Evolutionary conservation across 441 rosid species (phyloP), one percentile per base, ranked within the genome.

Genomic region (Eutrema salsugineum): DNA sequence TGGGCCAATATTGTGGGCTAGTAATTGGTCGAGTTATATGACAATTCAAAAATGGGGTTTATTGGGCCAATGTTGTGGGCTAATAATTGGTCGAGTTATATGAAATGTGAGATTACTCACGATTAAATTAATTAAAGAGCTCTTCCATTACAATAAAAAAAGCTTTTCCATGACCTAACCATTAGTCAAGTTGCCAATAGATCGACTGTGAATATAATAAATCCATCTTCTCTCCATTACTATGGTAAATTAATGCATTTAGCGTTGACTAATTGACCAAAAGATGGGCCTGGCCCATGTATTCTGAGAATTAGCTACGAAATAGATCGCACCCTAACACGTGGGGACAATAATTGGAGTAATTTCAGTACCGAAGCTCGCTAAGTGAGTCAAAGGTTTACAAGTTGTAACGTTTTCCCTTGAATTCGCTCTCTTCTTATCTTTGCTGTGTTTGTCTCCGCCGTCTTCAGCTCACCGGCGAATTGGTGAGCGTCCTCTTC

Each of bases 281-380:
- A 14, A 33, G 8, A 38, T 68, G 75, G 71, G 75, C 79, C 50
- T 46, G 59, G 74, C 66, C 79, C 74, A 68, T 36, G 11, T 42
- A 51, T 8, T 30, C 24, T 6, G 11, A 63, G 10, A 49, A 11
- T 47, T 24, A 44, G 49, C 33, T 12, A 6, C 10, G 16, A 55
- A 32, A 11, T 10, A 65, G 62, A 51, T 42, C n/a, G 1, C 53
- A 4, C 17, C 68, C 42, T 22, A 60, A 35, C 14, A 74, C 72
- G 72, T 66, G 78, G 61, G 55, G 3, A 7, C 0, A 30, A 6
- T 50, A 3, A 57, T 42, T 66, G 68, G 78, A n/a, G 0, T 8
- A 0, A 30, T 40, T 2, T 66, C 20, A 24, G 33, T 35, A 9
- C 5, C 22, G 5, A 30, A 11, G 38, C 48, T 48, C n/a, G n/a